Evolutionary conservation across 768 basidiomycete species (phyloP), one percentile per base, ranked within the genome.

Genomic region (Calocybe cyanea): DNA sequence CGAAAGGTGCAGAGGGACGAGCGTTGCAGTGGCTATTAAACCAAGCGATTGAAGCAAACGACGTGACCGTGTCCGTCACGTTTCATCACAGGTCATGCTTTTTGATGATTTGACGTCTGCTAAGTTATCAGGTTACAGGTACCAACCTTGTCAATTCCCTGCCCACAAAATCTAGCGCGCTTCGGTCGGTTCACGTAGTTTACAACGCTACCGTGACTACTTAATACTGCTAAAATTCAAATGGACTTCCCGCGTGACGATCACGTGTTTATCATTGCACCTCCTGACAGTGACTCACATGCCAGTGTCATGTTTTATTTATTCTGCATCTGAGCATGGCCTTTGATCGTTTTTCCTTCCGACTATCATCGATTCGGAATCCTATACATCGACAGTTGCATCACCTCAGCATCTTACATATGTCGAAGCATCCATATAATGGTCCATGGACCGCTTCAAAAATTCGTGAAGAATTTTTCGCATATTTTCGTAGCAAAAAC

Each of bases 401-500:
- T 50, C 46, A 38, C 25, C 42, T 50, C 18, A 15, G n/a, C 18
- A 25, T 53, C 36, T 46, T 59, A 45, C 61, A 65, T 46, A 74
- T 75, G 73, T 44, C 67, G n/a, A 58, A 60, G 42, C 46, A 60
- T 20, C 54, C 57, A 5, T 69, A 72, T 52, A 59, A 59, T 11
- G 71, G 68, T 20, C 72, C 76, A 18, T 95, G 91, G 92, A 73
- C 93, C 11, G 84, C 96, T n/a, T 57, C 68, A 31, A 83, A 76
- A 62, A 83, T 98, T 49, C 82, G 96, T 54, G 71, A 93, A 55
- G 83, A 89, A 49, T 99, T 92, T 72, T 92, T 98, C 66, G 74
- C 87, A 52, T 98, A 81, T 70, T 99, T 98, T 69, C 73, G 74
- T 46, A 70, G 73, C 36, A 81, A 80, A 55, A 75, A 78, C 52